Base-by-base conservation (phyloP, 1,139 yeast species). In the Sugiyamaella paludigena region DNA sequence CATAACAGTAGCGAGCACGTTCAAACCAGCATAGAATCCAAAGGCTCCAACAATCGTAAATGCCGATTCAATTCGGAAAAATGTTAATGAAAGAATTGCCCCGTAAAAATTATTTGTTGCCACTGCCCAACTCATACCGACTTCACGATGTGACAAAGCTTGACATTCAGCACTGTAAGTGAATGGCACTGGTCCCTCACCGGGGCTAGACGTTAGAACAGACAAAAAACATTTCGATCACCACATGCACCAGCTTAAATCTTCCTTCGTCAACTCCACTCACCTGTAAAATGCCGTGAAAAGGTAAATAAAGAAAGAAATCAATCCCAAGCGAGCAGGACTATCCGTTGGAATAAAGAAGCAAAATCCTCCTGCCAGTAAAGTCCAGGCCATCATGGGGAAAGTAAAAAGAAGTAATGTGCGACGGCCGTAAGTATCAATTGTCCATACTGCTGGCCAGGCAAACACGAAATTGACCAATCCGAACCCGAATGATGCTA, bases 401-500 rank as follows among this genome's bases (percentile, higher is more conserved):
- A 86, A 85, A 1, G 95, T 83, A 40, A 77, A 61, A 58, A 87
- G 74, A 58, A 87, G 73, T 58, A 87, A 73, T 50, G 80, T 76
- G 53, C 95, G 74, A 63, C 96, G 78, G 28, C 96, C 96, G 61
- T 77, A 84, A 29, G 76, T 78, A 65, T 87, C 96, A 64, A 87
- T 87, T 42, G 92, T 82, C 66, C 79, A 82, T 60, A 87, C 77
- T 0, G 95, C 95, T 0, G 95, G 95, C 52, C 85, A 71, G 10
- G 95, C 94, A 69, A 87, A 87, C 11, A 82, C 68, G 65, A 85
- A 85, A 68, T 87, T 87, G 56, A 87, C 70, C 76, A 83, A 78
- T 63, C 95, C 95, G 61, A 84, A 87, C 7, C 95, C 95, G 79
- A 89, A 81, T 1, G 94, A 84, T 0, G 95, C 94, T 57, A 84